A percentile compares a stretch with the other conserved stretches of the same genome.
phyloP scores from a whole-genome alignment of 1,284 basidiomycete species.

The Puccinia sorghi region DNA sequence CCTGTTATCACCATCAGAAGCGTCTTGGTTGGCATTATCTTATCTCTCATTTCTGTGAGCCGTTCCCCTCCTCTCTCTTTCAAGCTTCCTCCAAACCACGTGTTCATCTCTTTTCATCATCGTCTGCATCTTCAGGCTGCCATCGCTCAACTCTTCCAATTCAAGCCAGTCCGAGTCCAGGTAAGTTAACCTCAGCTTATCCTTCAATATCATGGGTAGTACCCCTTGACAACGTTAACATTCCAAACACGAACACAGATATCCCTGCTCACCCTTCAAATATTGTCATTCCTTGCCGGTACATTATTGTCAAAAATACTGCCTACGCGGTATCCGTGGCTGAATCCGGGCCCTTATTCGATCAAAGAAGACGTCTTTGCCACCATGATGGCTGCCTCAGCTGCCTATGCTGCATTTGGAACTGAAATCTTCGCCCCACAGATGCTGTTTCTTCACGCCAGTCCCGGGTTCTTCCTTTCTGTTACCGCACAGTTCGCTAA shows the following conservation, averaged over 20 bases:
- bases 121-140: slow-evolving; percentile 24
- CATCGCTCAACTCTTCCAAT: slow-evolving; percentile 49
- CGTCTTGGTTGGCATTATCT: slow-evolving; percentile 33
- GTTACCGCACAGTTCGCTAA: slow-evolving; percentile 43
- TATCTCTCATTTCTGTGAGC: slow-evolving; percentile 45
- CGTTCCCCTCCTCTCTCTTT: neutral
- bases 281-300: slow-evolving; percentile 48
- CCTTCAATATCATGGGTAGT: too few relatives aligned
- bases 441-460: slow-evolving; percentile 43
- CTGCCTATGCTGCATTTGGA: slow-evolving; percentile 48
- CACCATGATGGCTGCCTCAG: slow-evolving; percentile 50
- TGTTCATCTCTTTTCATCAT: neutral
- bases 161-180: slow-evolving; percentile 48
- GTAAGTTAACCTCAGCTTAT: slow-evolving; percentile 2
- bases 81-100: neutral
- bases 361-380: slow-evolving; percentile 51
- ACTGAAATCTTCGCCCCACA: slow-evolving; percentile 50
- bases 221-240: too few relatives aligned
- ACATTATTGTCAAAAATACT: slow-evolving; percentile 45
- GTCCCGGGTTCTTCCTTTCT: slow-evolving; percentile 29
- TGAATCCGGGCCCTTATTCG: slow-evolving; percentile 44
- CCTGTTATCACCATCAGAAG: slow-evolving; percentile 49
- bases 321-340: slow-evolving; percentile 27
- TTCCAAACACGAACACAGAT: slow-evolving; percentile 5
- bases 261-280: slow-evolving; percentile 48